Evolutionary conservation across 768 basidiomycete species (phyloP).

Genomic region (Leccinum fibrillosum): DNA sequence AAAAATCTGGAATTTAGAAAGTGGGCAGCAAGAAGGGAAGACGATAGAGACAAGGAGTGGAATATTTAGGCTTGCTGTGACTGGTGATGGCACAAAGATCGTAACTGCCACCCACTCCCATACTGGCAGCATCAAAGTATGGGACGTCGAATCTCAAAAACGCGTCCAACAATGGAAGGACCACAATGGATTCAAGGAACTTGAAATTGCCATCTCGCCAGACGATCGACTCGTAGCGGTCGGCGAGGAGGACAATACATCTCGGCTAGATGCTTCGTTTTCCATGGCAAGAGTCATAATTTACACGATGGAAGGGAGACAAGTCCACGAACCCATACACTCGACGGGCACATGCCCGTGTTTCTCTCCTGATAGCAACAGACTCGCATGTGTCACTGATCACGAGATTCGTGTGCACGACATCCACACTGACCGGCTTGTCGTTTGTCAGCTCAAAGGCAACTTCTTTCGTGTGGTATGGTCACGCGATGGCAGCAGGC

Average conservation of each 20-base stretch:
- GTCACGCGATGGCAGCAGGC: background rate
- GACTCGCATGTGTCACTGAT: background rate
- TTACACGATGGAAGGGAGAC: too few relatives aligned
- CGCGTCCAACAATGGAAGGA: background rate
- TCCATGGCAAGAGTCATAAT: background rate
- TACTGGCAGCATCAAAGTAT: background rate
- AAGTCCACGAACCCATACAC: too few relatives aligned
- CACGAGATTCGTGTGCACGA: background rate
- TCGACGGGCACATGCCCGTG: background rate
- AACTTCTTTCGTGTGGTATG: background rate
- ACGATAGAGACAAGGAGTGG: background rate
- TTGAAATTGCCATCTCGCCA: background rate
- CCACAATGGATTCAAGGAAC: background rate
- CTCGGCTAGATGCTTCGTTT: too few relatives aligned
- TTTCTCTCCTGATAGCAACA: background rate
- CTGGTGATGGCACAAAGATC: background rate
- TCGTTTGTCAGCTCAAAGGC: background rate
- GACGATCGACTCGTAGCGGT: background rate
- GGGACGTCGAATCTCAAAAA: background rate
- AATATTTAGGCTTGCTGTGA: background rate
- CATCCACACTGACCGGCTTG: background rate
- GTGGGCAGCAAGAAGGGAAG: slow-evolving; percentile 4
- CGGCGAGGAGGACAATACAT: background rate
- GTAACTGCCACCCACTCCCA: background rate
- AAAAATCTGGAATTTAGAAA: slow-evolving; percentile 4